Conservation (phyloP, 306 rosid genomes). For the Arachis hypogaea region DNA sequence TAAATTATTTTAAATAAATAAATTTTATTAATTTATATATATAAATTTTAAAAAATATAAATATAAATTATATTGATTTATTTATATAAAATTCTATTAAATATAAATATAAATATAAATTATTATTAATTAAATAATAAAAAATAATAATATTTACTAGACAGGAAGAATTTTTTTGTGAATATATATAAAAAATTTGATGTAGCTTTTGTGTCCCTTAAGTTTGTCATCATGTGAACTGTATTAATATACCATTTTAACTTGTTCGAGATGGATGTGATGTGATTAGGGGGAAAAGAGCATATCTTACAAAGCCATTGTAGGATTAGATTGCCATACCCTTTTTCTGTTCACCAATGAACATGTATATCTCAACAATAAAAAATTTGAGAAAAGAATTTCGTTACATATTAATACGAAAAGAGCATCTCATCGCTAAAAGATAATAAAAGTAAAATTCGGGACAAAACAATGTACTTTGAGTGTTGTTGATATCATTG, state of each 20-base stretch:
- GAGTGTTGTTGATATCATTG: conserved; percentile 19
- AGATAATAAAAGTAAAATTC: conserved; percentile 25
- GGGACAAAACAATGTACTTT: conserved; percentile 29
- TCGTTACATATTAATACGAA: not conserved
- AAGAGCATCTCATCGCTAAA: conserved; percentile 17
- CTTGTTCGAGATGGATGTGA: conserved; percentile 2
- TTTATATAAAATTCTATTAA: too few species aligned
- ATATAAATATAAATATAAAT: too few species aligned
- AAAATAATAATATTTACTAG: too few species aligned
- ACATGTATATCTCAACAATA: not conserved
- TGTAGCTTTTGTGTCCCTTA: conserved; percentile 33
- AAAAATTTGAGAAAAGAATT: conserved; percentile 30
- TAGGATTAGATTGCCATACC: not conserved
- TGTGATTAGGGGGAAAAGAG: not conserved
- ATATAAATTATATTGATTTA: too few species aligned
- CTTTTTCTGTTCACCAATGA: too few species aligned
- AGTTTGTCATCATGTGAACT: not conserved
- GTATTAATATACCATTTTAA: conserved; percentile 8
- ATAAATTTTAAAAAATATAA: too few species aligned
- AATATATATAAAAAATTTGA: not conserved
- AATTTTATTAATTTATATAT: too few species aligned
- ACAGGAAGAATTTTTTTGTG: too few species aligned
- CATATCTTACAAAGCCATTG: not conserved
- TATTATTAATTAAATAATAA: too few species aligned
- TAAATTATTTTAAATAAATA: too few species aligned